Base-by-base conservation (phyloP, 176 grass and related monocot species). In the Oryza glumipatula region DNA sequence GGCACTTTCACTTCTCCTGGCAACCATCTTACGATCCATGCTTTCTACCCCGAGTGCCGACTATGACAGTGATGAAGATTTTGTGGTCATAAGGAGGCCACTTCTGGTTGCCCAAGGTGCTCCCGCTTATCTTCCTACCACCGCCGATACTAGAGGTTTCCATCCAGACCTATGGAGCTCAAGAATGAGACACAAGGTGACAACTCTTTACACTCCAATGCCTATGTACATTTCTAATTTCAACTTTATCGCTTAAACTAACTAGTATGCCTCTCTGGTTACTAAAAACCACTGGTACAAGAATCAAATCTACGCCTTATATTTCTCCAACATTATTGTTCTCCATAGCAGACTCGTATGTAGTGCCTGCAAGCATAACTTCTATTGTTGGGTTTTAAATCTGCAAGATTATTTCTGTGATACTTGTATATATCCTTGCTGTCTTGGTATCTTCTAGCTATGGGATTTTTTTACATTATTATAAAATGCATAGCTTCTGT, bases 11-110 rank as follows among this genome's bases (percentile, higher is more conserved):
- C 90, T 98, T 84, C 78, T 98, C 24, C 76, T 95, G 39, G 89
- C 93, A 41, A 88, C 90, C 87, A 76, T 92, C 76, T 80, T 98
- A 69, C 93, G 91, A 70, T 85, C 91, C 52, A 82, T 76, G 60
- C 39, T 90, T 49, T 85, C 89, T 67, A 44, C 76, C 33, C 80
- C 69, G 65, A 86, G 68, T 19, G 43, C 63, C 5, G 87, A 88
- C 83, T 98, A 90, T 38, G 95, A 98, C 68, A 95, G 89, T 14
- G 93, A 95, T 88, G 95, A 98, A 84, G 95, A 98, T 86, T 95
- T 98, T 78, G 89, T 95, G 11, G 83, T 98, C 38, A 87, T 93
- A 88, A 90, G 93, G 79, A 91, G 89, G 69, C 95, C 95, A 8
- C 87, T 98, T 81, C 82, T 95, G 60, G 74, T 89, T 48, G 76